phyloP scores from a whole-genome alignment of 2,329 filamentous ascomycete genomes.

The Hypomyces perniciosus region DNA sequence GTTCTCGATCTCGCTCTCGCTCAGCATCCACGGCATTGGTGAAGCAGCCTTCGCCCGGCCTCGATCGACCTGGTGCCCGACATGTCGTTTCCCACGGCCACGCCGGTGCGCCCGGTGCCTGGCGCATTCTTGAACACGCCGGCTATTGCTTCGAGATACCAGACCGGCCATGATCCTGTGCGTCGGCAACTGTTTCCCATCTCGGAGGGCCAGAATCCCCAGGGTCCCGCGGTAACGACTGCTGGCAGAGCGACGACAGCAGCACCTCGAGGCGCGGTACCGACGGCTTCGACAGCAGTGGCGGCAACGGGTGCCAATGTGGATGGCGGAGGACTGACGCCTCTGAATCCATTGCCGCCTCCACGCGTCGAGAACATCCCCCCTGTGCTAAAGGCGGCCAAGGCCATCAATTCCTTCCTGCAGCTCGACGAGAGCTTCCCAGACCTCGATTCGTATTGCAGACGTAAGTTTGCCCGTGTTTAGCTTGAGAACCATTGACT shows the following conservation, averaged over 20 bases:
- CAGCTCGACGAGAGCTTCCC: slow-evolving; percentile 74
- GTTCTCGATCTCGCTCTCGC: slow-evolving; percentile 6
- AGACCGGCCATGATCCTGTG: slow-evolving; percentile 38
- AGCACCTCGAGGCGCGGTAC: background rate
- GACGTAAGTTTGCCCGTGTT: slow-evolving; percentile 55
- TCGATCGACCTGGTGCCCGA: slow-evolving; percentile 21
- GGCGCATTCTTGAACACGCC: slow-evolving; percentile 74
- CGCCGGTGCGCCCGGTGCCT: slow-evolving; percentile 66
- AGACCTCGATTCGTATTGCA: slow-evolving; percentile 82
- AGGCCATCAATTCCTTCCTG: slow-evolving; percentile 75
- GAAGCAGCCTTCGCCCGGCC: slow-evolving; percentile 4
- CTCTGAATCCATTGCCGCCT: slow-evolving; percentile 34
- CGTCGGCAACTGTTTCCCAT: slow-evolving; percentile 46
- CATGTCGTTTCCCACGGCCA: slow-evolving; percentile 53
- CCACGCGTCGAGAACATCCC: slow-evolving; percentile 46
- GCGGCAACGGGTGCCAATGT: slow-evolving; percentile 21
- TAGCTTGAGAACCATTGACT: slow-evolving; percentile 16
- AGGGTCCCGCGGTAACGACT: slow-evolving; percentile 16
- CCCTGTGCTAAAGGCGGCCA: slow-evolving; percentile 73
- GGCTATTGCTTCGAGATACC: slow-evolving; percentile 48
- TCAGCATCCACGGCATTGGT: slow-evolving; percentile 21
- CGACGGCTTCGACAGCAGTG: slow-evolving; percentile 1
- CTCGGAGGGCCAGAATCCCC: slow-evolving; percentile 22
- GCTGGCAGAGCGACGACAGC: slow-evolving; percentile 10
- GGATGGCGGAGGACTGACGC: slow-evolving; percentile 23